Evolutionary conservation across 2,329 filamentous ascomycete species (phyloP).

Genomic region (Pseudogymnoascus sp.): DNA sequence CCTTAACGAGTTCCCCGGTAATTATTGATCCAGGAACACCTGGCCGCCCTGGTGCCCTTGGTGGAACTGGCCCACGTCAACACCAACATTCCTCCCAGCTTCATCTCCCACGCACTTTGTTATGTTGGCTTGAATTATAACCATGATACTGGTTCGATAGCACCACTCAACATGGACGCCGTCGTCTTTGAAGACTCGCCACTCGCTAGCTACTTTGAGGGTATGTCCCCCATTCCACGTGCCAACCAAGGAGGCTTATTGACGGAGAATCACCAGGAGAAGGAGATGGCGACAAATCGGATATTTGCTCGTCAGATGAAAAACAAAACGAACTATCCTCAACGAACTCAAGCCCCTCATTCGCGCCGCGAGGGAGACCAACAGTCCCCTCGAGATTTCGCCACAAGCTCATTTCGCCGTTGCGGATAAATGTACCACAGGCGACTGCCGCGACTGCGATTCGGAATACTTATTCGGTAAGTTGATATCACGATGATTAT

Average conservation of each 20-base stretch:
- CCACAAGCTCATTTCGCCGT: slow-evolving; percentile 36
- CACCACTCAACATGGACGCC: slow-evolving; percentile 59
- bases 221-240: slow-evolving; percentile 39
- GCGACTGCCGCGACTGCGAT: slow-evolving; percentile 37
- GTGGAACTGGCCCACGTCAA: slow-evolving; percentile 5
- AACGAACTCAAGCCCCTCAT: slow-evolving; percentile 29
- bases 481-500: slow-evolving; percentile 19
- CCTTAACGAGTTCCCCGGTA: slow-evolving; percentile 4
- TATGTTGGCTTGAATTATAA: background rate
- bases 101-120: background rate
- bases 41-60: background rate
- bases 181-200: slow-evolving; percentile 81
- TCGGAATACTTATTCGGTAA: slow-evolving; percentile 44
- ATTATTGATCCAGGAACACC: slow-evolving; percentile 5
- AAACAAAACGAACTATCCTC: slow-evolving; percentile 14
- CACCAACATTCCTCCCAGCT: slow-evolving; percentile 1
- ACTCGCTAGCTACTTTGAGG: slow-evolving; percentile 81
- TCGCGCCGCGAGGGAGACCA: slow-evolving; percentile 49
- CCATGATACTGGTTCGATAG: slow-evolving; percentile 10
- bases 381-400: slow-evolving; percentile 46
- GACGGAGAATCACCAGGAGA: background rate
- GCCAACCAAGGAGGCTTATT: slow-evolving; percentile 9
- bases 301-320: slow-evolving; percentile 4
- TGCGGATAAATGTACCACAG: slow-evolving; percentile 35
- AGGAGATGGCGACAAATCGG: slow-evolving; percentile 9